Percentiles rank a stretch among this genome's conserved stretches.
Evolutionary conservation across 2,329 filamentous ascomycete species (phyloP).

Genomic region (Talaromyces amestolkiae): DNA sequence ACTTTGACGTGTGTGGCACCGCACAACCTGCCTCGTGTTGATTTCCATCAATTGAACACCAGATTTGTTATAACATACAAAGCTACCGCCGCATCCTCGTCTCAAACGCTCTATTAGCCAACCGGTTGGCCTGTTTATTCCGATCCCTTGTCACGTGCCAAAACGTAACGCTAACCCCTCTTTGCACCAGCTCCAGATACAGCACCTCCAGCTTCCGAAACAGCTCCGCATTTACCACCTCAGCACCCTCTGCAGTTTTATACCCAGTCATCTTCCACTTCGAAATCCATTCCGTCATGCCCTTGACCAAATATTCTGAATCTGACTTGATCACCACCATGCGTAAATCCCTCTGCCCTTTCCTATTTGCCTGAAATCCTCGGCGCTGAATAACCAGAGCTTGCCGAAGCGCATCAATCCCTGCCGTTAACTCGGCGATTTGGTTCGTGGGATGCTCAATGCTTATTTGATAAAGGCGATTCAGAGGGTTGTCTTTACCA

Average conservation of each 20-base stretch:
- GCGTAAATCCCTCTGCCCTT: background rate
- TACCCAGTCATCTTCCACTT: constrained; percentile 34
- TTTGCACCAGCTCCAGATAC: background rate
- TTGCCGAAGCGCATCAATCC: background rate
- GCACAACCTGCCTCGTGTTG: background rate
- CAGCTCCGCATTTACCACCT: constrained; percentile 21
- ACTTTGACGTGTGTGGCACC: too few relatives aligned
- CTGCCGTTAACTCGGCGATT: background rate
- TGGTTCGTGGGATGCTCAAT: background rate
- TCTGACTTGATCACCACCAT: constrained; percentile 31
- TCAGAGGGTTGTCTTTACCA: background rate
- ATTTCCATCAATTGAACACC: background rate
- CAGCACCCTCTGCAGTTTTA: constrained; percentile 25
- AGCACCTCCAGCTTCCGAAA: background rate
- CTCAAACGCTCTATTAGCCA: background rate
- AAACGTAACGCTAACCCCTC: background rate
- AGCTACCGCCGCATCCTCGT: background rate
- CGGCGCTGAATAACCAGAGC: background rate
- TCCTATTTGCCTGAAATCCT: background rate
- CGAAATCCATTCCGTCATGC: constrained; percentile 31
- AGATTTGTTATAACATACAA: background rate
- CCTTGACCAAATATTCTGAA: constrained; percentile 35
- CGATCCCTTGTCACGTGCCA: background rate
- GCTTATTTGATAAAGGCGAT: background rate
- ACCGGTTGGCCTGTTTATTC: background rate